These are phyloP conservation scores for Paracamarosporium sp. DNA, from an alignment of 2,329 filamentous ascomycete genomes.

Conservation along the genomic window DNA sequence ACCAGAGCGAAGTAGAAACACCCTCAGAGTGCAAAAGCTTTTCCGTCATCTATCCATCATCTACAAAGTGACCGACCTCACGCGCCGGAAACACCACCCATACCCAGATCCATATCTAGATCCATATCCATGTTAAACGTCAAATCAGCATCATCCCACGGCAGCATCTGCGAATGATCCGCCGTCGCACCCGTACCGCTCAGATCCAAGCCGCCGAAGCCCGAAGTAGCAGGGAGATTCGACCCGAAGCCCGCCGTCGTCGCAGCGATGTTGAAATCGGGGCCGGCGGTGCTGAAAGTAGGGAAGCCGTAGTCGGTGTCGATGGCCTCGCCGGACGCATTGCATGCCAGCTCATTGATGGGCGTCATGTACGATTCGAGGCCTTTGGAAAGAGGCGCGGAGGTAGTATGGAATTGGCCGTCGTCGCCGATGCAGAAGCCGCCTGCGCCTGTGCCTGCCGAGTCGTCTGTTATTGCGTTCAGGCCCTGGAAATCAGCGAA, in stretches of 20 bases:
- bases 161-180: conserved; percentile 15
- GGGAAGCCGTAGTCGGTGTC: conserved; percentile 29
- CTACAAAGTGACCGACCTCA: background rate
- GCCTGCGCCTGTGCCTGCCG: conserved; percentile 20
- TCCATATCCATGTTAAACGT: conserved; percentile 42
- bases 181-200: conserved; percentile 4
- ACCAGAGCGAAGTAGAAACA: background rate
- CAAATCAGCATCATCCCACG: conserved; percentile 40
- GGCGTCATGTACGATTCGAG: conserved; percentile 10
- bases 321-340: conserved; percentile 8
- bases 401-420: conserved; percentile 20
- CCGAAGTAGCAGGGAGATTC: conserved; percentile 21
- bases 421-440: conserved; percentile 31
- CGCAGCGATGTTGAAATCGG: conserved; percentile 29
- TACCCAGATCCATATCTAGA: conserved; percentile 30
- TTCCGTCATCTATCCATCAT: background rate
- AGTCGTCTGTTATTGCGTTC: conserved; percentile 27
- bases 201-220: conserved; percentile 13
- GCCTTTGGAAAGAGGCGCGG: background rate
- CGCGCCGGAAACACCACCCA: background rate
- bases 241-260: conserved; percentile 26
- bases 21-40: background rate
- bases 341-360: conserved; percentile 18
- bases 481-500: conserved; percentile 16
- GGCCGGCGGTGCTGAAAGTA: conserved; percentile 35